Percentiles rank a stretch among this genome's conserved stretches.
phyloP scores from a whole-genome alignment of 1,139 yeast genomes.

The Candida neerlandica region DNA sequence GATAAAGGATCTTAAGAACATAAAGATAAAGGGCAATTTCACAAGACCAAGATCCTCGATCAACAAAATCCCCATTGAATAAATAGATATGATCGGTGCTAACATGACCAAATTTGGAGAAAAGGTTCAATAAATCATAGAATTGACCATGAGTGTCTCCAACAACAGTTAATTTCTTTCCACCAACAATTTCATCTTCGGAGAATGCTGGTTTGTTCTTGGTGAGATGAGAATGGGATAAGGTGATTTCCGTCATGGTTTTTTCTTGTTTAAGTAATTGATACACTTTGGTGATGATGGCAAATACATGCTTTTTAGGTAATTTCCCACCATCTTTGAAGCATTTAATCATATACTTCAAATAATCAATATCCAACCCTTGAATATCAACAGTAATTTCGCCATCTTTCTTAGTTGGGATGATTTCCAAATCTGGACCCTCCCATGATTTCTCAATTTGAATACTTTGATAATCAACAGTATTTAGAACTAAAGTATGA shows the following conservation, averaged over 20 bases:
- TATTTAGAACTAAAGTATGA: constrained; percentile 38
- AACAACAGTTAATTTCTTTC: constrained; percentile 70
- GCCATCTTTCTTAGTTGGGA: constrained; percentile 22
- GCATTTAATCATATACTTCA: constrained; percentile 62
- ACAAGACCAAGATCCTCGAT: constrained; percentile 97
- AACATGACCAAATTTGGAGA: constrained; percentile 69
- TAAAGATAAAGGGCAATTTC: constrained; percentile 88
- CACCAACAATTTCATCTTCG: constrained; percentile 26
- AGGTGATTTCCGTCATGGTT: constrained; percentile 71
- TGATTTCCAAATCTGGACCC: constrained; percentile 61
- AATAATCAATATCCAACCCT: constrained; percentile 51
- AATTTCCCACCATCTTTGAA: constrained; percentile 75
- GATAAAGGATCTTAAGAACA: constrained; percentile 76
- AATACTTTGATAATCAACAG: constrained; percentile 52
- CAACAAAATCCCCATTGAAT: constrained; percentile 97
- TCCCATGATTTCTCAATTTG: constrained; percentile 60
- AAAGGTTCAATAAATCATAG: constrained; percentile 82
- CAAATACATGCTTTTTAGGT: constrained; percentile 82
- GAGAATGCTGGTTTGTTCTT: constrained; percentile 2
- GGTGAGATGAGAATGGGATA: constrained; percentile 34
- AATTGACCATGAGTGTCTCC: constrained; percentile 99
- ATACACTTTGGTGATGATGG: constrained; percentile 75
- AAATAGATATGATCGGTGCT: constrained; percentile 73
- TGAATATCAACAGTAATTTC: constrained; percentile 28
- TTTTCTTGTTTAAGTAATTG: constrained; percentile 66